Conservation (phyloP, 1,284 basidiomycete genomes). For the Cutaneotrichosporon daszewskae region DNA sequence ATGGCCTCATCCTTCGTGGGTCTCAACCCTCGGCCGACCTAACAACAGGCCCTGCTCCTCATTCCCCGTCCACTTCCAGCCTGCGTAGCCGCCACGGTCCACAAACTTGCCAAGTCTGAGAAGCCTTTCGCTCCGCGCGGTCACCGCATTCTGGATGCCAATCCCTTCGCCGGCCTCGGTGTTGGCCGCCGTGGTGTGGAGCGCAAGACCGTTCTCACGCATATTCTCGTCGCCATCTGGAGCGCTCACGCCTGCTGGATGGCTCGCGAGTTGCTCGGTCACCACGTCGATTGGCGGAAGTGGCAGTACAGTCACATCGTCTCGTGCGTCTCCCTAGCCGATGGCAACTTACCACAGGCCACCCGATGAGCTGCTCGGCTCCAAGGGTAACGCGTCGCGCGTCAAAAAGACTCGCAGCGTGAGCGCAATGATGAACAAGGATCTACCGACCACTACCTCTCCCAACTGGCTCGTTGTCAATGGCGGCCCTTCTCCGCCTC, state of each 20-base stretch:
- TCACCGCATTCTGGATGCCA: constrained; percentile 12
- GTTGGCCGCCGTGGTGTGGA: constrained; percentile 7
- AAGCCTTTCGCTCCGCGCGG: constrained; percentile 8
- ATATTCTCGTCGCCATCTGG: constrained; percentile 11
- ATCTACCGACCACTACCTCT: background rate
- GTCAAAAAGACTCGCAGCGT: constrained; percentile 1
- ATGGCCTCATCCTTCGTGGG: constrained; percentile 13
- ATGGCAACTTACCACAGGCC: background rate
- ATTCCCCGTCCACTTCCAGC: constrained; percentile 10
- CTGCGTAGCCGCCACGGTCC: constrained; percentile 4
- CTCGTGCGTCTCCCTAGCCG: background rate
- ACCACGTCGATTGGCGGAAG: constrained; percentile 7
- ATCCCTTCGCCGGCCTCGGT: constrained; percentile 13
- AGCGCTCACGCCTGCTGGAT: constrained; percentile 12
- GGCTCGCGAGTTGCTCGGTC: constrained; percentile 6
- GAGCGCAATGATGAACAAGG: background rate
- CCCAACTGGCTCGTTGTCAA: background rate
- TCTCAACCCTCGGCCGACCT: background rate
- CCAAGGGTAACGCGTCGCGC: background rate
- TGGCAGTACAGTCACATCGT: constrained; percentile 14
- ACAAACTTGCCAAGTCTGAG: constrained; percentile 9
- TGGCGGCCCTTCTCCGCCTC: background rate
- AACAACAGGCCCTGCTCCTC: constrained; percentile 14
- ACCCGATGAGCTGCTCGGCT: background rate
- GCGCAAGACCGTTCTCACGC: constrained; percentile 3